These are phyloP conservation scores for Trichophyton benhamiae DNA, from an alignment of 2,329 filamentous ascomycete genomes.

Conservation along the genomic window DNA sequence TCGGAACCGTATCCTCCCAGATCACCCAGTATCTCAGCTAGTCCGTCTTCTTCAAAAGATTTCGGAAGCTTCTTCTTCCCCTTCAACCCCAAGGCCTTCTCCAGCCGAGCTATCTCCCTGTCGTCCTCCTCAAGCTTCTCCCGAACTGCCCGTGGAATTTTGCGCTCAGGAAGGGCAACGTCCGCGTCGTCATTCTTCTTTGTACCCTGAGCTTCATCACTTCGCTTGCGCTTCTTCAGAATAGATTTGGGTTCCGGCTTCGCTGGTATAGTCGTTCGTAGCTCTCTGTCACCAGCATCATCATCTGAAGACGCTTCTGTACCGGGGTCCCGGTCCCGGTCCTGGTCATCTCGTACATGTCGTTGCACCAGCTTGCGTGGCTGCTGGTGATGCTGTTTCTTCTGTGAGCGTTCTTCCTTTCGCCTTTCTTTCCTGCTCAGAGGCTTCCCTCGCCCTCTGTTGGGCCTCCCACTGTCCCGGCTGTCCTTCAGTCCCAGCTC, in stretches of 20 bases:
- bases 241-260: slow-evolving; percentile 23
- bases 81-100: slow-evolving; percentile 70
- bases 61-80: slow-evolving; percentile 62
- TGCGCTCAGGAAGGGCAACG: slow-evolving; percentile 5
- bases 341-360: slow-evolving; percentile 6
- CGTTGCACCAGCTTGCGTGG: neutral
- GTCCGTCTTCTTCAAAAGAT: slow-evolving; percentile 66
- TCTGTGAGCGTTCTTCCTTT: slow-evolving; percentile 52
- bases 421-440: slow-evolving; percentile 51
- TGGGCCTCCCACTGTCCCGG: neutral
- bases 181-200: slow-evolving; percentile 18
- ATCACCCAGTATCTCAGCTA: slow-evolving; percentile 65
- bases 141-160: slow-evolving; percentile 36
- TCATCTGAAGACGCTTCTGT: slow-evolving; percentile 18
- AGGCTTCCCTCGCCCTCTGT: slow-evolving; percentile 19
- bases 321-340: neutral
- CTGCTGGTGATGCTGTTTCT: slow-evolving; percentile 37
- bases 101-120: slow-evolving; percentile 72
- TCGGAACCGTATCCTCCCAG: slow-evolving; percentile 43
- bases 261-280: slow-evolving; percentile 14
- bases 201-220: slow-evolving; percentile 16
- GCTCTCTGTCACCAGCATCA: slow-evolving; percentile 21
- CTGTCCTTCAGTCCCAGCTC: slow-evolving; percentile 31
- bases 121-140: slow-evolving; percentile 67
- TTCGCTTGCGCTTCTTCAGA: slow-evolving; percentile 23